Percentiles rank a stretch among this genome's conserved stretches.
Conservation (phyloP, 129 eudicot species). For the Centella asiatica region DNA sequence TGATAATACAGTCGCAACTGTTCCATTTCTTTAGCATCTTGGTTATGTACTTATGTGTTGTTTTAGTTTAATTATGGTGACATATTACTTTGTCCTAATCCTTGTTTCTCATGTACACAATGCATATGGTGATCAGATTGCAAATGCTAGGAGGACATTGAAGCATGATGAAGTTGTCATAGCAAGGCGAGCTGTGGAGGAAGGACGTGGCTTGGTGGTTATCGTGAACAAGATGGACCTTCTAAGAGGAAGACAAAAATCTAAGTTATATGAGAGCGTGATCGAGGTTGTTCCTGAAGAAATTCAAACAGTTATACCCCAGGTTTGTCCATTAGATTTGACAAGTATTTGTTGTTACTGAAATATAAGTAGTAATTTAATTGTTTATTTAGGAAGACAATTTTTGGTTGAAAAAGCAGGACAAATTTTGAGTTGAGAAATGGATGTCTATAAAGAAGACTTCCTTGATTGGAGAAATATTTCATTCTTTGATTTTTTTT, state of each 20-base stretch:
- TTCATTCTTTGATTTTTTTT: too few species aligned
- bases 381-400: too few species aligned
- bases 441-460: too few species aligned
- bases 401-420: too few species aligned
- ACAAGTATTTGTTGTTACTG: background rate
- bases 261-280: conserved; percentile 42
- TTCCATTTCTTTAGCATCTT: background rate
- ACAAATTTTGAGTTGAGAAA: too few species aligned
- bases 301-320: conserved; percentile 84
- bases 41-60: background rate
- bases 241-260: conserved; percentile 34
- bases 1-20: background rate
- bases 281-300: conserved; percentile 80
- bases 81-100: background rate
- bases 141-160: conserved; percentile 68
- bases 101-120: background rate
- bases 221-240: conserved; percentile 98
- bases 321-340: conserved; percentile 33
- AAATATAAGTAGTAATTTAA: too few species aligned
- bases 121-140: conserved; percentile 38
- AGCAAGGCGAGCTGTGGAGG: conserved; percentile 88
- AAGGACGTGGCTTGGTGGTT: conserved; percentile 93
- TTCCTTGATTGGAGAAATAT: too few species aligned
- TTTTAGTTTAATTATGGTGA: too few species aligned
- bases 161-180: conserved; percentile 93